A percentile compares a stretch with the other conserved stretches of the same genome.
These are phyloP conservation scores for Colletotrichum neosansevieriae DNA, from an alignment of 2,329 filamentous ascomycete genomes.

Conservation along the genomic window DNA sequence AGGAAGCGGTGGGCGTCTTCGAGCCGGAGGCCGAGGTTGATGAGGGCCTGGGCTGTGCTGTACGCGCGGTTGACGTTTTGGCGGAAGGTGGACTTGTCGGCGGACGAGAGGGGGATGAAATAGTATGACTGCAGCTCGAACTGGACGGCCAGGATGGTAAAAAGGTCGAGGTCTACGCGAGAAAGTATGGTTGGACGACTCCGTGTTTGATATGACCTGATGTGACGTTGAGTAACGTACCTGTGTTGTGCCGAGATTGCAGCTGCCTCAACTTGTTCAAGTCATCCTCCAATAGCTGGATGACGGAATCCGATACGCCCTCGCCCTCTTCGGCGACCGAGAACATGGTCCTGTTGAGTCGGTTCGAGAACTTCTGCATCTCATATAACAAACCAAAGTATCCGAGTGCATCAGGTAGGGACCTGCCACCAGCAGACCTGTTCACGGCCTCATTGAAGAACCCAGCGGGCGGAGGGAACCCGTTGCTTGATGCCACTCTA, in stretches of 20 bases:
- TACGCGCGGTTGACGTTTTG: constrained; percentile 61
- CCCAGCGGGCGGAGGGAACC: constrained; percentile 58
- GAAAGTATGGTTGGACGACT: too few species aligned
- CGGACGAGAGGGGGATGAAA: constrained; percentile 58
- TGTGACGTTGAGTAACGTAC: constrained; percentile 47
- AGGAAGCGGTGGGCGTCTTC: constrained; percentile 49
- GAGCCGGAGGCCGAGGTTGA: constrained; percentile 52
- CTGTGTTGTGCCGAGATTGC: constrained; percentile 60
- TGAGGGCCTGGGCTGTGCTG: constrained; percentile 60
- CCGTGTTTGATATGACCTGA: too few species aligned
- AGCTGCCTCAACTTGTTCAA: constrained; percentile 61
- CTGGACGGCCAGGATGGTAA: constrained; percentile 61
- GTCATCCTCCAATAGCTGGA: constrained; percentile 64
- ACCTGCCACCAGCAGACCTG: constrained; percentile 54
- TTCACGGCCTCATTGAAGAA: constrained; percentile 64
- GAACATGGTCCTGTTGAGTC: constrained; percentile 60
- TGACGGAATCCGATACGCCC: constrained; percentile 59
- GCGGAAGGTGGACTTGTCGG: constrained; percentile 54
- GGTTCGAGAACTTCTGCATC: constrained; percentile 63
- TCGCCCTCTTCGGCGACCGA: constrained; percentile 60
- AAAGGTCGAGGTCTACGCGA: constrained; percentile 58
- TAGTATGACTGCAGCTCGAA: constrained; percentile 68
- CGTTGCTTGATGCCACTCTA: constrained; percentile 57
- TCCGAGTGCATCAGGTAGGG: constrained; percentile 56
- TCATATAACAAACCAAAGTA: constrained; percentile 62